These are phyloP conservation scores for Triangularia verruculosa DNA, from an alignment of 2,329 filamentous ascomycete genomes.

Conservation along the genomic window DNA sequence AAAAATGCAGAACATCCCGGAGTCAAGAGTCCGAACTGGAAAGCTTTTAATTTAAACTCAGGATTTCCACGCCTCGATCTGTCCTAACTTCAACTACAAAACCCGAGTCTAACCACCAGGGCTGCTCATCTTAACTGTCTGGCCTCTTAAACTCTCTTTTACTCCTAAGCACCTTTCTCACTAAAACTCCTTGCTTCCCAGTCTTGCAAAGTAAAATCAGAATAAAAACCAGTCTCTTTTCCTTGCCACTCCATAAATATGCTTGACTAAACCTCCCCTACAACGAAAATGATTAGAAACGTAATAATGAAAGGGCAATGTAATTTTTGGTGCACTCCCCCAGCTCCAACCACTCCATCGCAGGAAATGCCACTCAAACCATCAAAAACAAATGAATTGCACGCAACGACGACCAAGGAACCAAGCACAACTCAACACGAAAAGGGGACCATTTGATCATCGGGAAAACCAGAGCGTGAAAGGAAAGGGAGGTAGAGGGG, in stretches of 20 bases:
- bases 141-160: too few species aligned
- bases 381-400: not conserved
- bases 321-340: not conserved
- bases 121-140: not conserved
- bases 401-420: not conserved
- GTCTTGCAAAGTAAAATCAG: not conserved
- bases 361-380: not conserved
- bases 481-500: not conserved
- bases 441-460: not conserved
- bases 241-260: not conserved
- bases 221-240: not conserved
- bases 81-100: not conserved
- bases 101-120: not conserved
- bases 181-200: not conserved
- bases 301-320: too few species aligned
- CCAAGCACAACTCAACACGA: not conserved
- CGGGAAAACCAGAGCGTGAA: not conserved
- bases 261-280: not conserved
- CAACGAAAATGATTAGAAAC: too few species aligned
- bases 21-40: too few species aligned
- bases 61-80: not conserved
- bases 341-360: not conserved
- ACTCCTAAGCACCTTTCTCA: not conserved
- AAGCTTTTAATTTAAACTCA: not conserved
- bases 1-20: too few species aligned